Evolutionary conservation across 805 yeast species (phyloP).

Genomic region (Wickerhamiella azymoides): DNA sequence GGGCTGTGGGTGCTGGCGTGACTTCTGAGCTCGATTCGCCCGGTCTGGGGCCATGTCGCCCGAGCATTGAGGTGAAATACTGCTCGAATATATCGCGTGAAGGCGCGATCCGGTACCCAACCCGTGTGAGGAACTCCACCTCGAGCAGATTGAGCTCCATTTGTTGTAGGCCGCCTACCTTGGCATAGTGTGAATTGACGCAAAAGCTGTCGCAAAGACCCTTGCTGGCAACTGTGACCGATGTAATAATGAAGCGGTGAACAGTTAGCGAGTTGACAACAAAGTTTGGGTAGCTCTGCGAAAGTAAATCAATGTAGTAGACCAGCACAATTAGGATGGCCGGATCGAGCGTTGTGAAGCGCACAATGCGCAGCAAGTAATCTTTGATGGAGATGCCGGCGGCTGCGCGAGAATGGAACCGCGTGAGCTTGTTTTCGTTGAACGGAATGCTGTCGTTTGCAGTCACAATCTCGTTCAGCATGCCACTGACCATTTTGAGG

Average conservation of each 20-base stretch:
- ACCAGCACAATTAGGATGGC: conserved; percentile 69
- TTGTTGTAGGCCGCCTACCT: conserved; percentile 62
- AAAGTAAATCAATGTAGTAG: conserved; percentile 78
- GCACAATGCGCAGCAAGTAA: conserved; percentile 61
- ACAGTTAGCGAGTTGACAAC: conserved; percentile 84
- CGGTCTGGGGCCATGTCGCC: conserved; percentile 13
- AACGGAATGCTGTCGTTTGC: conserved; percentile 49
- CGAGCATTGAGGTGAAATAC: conserved; percentile 25
- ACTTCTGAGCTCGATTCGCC: not conserved
- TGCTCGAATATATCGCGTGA: conserved; percentile 21
- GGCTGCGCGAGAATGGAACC: conserved; percentile 89
- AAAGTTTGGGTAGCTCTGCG: conserved; percentile 64
- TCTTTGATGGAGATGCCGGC: conserved; percentile 74
- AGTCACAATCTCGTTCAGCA: conserved; percentile 60
- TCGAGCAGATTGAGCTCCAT: conserved; percentile 78
- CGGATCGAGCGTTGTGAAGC: conserved; percentile 74
- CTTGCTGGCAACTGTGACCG: conserved; percentile 81
- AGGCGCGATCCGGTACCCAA: conserved; percentile 67
- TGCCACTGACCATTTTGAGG: conserved; percentile 57
- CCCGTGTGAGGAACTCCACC: conserved; percentile 69
- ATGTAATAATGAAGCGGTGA: conserved; percentile 78
- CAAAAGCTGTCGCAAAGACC: conserved; percentile 80
- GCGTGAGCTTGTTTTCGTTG: conserved; percentile 39
- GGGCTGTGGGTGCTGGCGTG: not conserved
- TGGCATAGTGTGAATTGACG: conserved; percentile 86